Evolutionary conservation across 306 rosid species (phyloP).

Genomic region (Argentina anserina): DNA sequence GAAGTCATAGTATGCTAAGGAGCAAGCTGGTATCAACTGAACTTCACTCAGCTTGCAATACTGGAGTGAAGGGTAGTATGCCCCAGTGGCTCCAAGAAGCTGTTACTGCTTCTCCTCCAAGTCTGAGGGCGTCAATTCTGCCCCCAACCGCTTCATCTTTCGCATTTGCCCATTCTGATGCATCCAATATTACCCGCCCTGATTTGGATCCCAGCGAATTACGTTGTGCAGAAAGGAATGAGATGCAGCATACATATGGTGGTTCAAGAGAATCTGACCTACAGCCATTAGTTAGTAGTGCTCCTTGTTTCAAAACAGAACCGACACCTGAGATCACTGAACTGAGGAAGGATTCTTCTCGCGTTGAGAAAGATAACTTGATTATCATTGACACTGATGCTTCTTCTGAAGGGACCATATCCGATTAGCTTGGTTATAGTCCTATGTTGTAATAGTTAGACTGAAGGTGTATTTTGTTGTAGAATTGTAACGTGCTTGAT

Average conservation of each 20-base stretch:
- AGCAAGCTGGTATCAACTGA: conserved; percentile 28
- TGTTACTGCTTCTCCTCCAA: conserved; percentile 29
- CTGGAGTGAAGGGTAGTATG: conserved; percentile 29
- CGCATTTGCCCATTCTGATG: conserved; percentile 30
- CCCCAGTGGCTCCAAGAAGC: conserved; percentile 70
- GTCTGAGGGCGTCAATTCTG: conserved; percentile 18
- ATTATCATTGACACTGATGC: conserved; percentile 53
- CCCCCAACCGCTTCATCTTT: conserved; percentile 21
- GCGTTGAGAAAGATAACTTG: conserved; percentile 27
- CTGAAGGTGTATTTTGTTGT: conserved; percentile 20
- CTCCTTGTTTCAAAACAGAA: conserved; percentile 31
- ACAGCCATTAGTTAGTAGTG: conserved; percentile 21
- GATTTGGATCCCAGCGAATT: conserved; percentile 25
- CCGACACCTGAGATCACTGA: conserved; percentile 32
- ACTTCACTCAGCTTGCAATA: conserved; percentile 24
- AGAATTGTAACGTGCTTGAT: conserved; percentile 25
- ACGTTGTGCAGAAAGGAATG: conserved; percentile 20
- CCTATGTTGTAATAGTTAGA: conserved; percentile 31
- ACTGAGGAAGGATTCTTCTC: conserved; percentile 26
- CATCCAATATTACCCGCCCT: conserved; percentile 18
- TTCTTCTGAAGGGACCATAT: conserved; percentile 71
- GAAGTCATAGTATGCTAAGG: conserved; percentile 25
- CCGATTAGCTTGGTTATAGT: conserved; percentile 36
- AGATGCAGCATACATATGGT: conserved; percentile 23
- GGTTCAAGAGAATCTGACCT: conserved; percentile 27